Conservation (phyloP, 768 basidiomycete species). For the Tulasnella sp. region DNA sequence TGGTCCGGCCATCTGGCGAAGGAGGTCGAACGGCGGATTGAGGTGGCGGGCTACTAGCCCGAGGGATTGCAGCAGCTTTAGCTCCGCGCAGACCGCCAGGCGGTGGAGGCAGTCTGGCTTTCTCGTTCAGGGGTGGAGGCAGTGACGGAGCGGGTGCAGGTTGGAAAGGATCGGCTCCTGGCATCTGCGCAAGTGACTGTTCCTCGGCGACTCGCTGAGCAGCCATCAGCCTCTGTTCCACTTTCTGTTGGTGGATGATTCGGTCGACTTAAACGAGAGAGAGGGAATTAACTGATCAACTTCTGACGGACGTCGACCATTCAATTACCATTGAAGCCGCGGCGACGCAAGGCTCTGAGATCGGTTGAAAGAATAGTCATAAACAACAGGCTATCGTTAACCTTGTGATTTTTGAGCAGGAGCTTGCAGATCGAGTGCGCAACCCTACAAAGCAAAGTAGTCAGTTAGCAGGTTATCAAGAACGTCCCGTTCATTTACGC, state of each 20-base stretch:
- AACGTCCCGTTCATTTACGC: too few relatives aligned
- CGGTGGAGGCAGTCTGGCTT: not conserved
- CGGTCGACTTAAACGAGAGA: conserved; percentile 54
- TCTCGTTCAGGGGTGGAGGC: not conserved
- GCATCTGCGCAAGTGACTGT: not conserved
- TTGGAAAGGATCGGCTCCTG: conserved; percentile 12
- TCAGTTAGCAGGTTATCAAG: conserved; percentile 1
- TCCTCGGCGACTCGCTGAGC: conserved; percentile 32
- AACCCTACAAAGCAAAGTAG: conserved; percentile 39
- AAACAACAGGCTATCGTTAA: conserved; percentile 80
- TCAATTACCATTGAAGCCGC: conserved; percentile 68
- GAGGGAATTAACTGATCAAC: not conserved
- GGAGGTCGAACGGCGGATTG: not conserved
- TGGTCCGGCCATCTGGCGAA: not conserved
- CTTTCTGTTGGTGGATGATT: conserved; percentile 74
- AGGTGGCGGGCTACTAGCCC: not conserved
- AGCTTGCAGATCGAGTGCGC: conserved; percentile 72
- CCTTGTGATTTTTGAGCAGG: conserved; percentile 64
- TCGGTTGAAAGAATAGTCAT: conserved; percentile 93
- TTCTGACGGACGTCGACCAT: not conserved
- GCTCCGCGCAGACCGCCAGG: not conserved
- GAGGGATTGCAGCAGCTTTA: not conserved
- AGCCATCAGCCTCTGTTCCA: conserved; percentile 39
- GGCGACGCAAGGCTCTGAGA: conserved; percentile 61
- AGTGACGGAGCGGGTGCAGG: not conserved